Percentiles rank a stretch among this genome's conserved stretches.
These are phyloP conservation scores for Ceratobasidium sp. DNA, from an alignment of 1,284 basidiomycete genomes.

Conservation along the genomic window DNA sequence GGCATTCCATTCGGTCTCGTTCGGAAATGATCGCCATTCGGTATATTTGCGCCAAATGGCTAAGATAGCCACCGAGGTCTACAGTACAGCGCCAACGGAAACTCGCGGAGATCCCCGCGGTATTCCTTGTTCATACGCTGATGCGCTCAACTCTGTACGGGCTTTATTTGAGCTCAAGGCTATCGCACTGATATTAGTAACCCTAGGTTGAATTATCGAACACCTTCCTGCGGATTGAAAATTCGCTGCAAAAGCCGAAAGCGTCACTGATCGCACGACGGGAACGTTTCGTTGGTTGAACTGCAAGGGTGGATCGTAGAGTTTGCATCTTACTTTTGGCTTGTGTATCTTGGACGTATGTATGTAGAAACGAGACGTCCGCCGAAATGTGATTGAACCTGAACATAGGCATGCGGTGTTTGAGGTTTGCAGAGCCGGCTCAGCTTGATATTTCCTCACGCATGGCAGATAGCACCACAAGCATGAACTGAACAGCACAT, in stretches of 20 bases:
- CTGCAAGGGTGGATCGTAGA: background rate
- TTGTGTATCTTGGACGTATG: too few species aligned
- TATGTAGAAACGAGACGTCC: too few species aligned
- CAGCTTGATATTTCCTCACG: too few species aligned
- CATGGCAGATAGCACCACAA: too few species aligned
- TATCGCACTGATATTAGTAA: background rate
- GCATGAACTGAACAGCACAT: too few species aligned
- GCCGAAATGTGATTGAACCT: too few species aligned
- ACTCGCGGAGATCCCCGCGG: constrained; percentile 58
- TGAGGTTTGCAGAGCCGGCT: too few species aligned
- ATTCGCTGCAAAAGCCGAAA: constrained; percentile 69
- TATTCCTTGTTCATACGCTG: constrained; percentile 65
- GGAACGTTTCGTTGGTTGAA: constrained; percentile 64
- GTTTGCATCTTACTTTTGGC: background rate
- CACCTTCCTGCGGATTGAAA: constrained; percentile 72
- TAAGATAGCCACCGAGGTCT: constrained; percentile 65
- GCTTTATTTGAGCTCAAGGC: background rate
- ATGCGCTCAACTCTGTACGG: constrained; percentile 69
- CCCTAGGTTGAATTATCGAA: constrained; percentile 67
- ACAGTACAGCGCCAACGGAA: constrained; percentile 64
- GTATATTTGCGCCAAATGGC: constrained; percentile 66
- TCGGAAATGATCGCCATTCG: constrained; percentile 60
- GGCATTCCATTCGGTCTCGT: constrained; percentile 71
- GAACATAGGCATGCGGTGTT: too few species aligned
- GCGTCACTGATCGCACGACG: constrained; percentile 60